These are phyloP conservation scores for Entomortierella lignicola DNA, from an alignment of 192 early-diverging fungal species.

Conservation along the genomic window DNA sequence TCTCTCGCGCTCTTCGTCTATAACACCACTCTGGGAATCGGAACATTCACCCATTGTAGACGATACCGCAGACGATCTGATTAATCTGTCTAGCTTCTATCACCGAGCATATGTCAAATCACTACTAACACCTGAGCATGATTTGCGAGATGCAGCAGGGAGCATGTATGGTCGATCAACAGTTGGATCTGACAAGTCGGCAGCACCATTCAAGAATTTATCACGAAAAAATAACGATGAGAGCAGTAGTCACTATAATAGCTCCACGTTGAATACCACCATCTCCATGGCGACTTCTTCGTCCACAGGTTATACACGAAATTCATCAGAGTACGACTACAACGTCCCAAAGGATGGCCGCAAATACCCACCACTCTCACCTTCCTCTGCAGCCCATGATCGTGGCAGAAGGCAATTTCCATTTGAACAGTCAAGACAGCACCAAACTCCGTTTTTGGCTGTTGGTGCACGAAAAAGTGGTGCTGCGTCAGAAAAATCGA, in stretches of 20 bases:
- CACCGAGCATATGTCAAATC: conserved; percentile 43
- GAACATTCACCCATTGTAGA: not conserved
- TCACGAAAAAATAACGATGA: not conserved
- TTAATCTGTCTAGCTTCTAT: conserved; percentile 43
- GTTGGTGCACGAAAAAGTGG: not conserved
- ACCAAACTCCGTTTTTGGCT: not conserved
- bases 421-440: not conserved
- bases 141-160: conserved; percentile 37
- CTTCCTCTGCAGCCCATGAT: conserved; percentile 6
- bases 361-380: conserved; percentile 4
- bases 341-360: conserved; percentile 1
- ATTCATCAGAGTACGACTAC: conserved; percentile 30
- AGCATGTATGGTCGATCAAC: conserved; percentile 49
- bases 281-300: conserved; percentile 26
- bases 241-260: conserved; percentile 11
- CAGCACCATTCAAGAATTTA: not conserved
- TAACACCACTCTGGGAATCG: conserved; percentile 22
- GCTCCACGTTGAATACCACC: conserved; percentile 41
- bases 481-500: conserved; percentile 20
- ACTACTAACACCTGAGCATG: conserved; percentile 17
- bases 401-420: conserved; percentile 13
- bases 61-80: conserved; percentile 24
- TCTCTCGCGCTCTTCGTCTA: conserved; percentile 29
- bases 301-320: conserved; percentile 11
- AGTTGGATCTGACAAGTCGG: conserved; percentile 38